Evolutionary conservation across 495 filamentous ascomycete genomes (phyloP).

Genomic region (Penicillium robsamsonii): DNA sequence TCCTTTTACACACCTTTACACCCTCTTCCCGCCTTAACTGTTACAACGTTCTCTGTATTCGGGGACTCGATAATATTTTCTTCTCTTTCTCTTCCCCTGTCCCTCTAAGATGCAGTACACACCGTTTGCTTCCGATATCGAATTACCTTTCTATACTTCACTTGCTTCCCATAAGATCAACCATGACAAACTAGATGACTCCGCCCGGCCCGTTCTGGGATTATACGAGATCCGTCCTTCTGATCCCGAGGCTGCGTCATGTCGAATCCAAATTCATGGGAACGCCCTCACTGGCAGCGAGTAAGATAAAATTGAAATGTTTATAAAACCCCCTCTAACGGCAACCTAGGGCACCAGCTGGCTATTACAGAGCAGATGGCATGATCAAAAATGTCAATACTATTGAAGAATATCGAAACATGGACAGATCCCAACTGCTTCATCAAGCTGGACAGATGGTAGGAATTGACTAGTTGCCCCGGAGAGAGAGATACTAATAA

Average conservation of each 20-base stretch:
- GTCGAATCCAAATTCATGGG: slow-evolving; percentile 83
- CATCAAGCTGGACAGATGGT: slow-evolving; percentile 74
- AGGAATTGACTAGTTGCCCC: slow-evolving; percentile 22
- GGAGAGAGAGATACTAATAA: neutral
- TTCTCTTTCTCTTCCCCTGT: neutral
- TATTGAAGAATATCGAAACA: slow-evolving; percentile 82
- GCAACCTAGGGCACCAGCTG: slow-evolving; percentile 61
- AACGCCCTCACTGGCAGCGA: slow-evolving; percentile 78
- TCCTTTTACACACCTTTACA: neutral
- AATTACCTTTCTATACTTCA: slow-evolving; percentile 88
- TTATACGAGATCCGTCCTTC: slow-evolving; percentile 78
- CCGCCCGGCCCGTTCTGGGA: slow-evolving; percentile 80
- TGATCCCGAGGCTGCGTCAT: slow-evolving; percentile 66
- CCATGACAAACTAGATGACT: slow-evolving; percentile 93
- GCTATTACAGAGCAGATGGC: slow-evolving; percentile 80
- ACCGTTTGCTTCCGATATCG: slow-evolving; percentile 88
- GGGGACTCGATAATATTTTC: neutral
- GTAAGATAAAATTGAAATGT: slow-evolving; percentile 51
- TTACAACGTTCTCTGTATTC: neutral
- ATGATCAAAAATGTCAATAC: slow-evolving; percentile 96
- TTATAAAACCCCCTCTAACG: slow-evolving; percentile 8
- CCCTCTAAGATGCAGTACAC: slow-evolving; percentile 57
- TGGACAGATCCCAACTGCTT: slow-evolving; percentile 70
- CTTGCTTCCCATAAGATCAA: slow-evolving; percentile 90
- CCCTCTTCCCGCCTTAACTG: neutral